These are phyloP conservation scores for Didymosphaeria variabile DNA, from an alignment of 2,329 filamentous ascomycete species.

Conservation along the genomic window DNA sequence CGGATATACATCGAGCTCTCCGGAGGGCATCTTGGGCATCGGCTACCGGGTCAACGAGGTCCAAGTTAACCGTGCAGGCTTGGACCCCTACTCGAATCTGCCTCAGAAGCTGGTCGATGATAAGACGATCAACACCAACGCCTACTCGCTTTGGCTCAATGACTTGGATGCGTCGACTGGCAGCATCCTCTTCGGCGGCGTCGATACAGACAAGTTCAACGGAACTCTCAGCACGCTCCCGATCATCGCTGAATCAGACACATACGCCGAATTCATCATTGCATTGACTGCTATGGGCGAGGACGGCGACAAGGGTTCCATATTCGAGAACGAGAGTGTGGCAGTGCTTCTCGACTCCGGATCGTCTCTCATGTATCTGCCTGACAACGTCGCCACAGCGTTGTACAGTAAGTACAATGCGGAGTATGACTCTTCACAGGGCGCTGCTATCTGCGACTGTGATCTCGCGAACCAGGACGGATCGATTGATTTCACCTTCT, in stretches of 20 bases:
- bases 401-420: slow-evolving; percentile 55
- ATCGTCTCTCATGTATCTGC: slow-evolving; percentile 76
- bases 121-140: slow-evolving; percentile 68
- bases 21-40: slow-evolving; percentile 82
- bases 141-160: slow-evolving; percentile 74
- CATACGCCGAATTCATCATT: slow-evolving; percentile 64
- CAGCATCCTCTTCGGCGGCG: slow-evolving; percentile 80
- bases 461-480: slow-evolving; percentile 57
- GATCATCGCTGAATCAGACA: slow-evolving; percentile 59
- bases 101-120: slow-evolving; percentile 71
- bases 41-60: slow-evolving; percentile 85
- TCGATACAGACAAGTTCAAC: slow-evolving; percentile 77
- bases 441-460: slow-evolving; percentile 64
- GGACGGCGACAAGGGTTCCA: slow-evolving; percentile 53
- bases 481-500: slow-evolving; percentile 67
- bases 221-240: slow-evolving; percentile 70
- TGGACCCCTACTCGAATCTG: slow-evolving; percentile 65
- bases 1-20: slow-evolving; percentile 68
- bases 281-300: slow-evolving; percentile 59
- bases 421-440: slow-evolving; percentile 51
- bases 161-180: slow-evolving; percentile 70
- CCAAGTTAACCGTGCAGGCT: slow-evolving; percentile 67
- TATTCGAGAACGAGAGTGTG: slow-evolving; percentile 54
- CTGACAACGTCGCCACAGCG: slow-evolving; percentile 63
- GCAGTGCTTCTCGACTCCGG: slow-evolving; percentile 77